Percentiles rank a stretch among this genome's conserved stretches.
Conservation (phyloP, 768 basidiomycete genomes). For the Leccinum aurantiacum region DNA sequence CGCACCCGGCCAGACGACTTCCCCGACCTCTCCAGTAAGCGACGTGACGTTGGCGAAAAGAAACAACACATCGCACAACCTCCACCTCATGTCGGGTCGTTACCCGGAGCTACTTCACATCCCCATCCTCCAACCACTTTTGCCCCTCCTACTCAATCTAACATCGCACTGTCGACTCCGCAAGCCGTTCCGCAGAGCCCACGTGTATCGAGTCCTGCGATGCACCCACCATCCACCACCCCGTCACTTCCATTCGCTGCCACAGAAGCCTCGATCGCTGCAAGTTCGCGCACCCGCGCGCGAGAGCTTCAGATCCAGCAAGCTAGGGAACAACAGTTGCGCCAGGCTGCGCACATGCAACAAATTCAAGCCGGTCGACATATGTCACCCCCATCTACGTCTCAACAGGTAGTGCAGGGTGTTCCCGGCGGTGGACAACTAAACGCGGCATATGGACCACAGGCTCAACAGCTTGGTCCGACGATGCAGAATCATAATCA, state of each 20-base stretch:
- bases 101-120: constrained; percentile 18
- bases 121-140: constrained; percentile 24
- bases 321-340: constrained; percentile 34
- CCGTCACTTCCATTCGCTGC: constrained; percentile 34
- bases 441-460: constrained; percentile 29
- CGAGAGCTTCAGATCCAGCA: constrained; percentile 39
- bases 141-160: constrained; percentile 19
- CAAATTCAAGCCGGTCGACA: constrained; percentile 38
- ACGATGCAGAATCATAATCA: constrained; percentile 57
- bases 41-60: constrained; percentile 67
- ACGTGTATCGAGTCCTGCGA: constrained; percentile 34
- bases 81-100: constrained; percentile 16
- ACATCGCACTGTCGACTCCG: constrained; percentile 14
- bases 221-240: constrained; percentile 27
- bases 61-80: constrained; percentile 48
- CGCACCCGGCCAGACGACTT: constrained; percentile 60
- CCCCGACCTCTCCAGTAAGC: constrained; percentile 51
- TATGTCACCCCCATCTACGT: constrained; percentile 42
- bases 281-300: constrained; percentile 33
- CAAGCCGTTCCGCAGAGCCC: constrained; percentile 30
- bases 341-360: constrained; percentile 35
- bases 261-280: constrained; percentile 36
- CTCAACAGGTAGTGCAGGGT: constrained; percentile 23
- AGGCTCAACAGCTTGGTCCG: constrained; percentile 44
- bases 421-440: constrained; percentile 16